These are phyloP conservation scores for Leucosporidium scottii DNA, from an alignment of 768 basidiomycete species.

Conservation along the genomic window DNA sequence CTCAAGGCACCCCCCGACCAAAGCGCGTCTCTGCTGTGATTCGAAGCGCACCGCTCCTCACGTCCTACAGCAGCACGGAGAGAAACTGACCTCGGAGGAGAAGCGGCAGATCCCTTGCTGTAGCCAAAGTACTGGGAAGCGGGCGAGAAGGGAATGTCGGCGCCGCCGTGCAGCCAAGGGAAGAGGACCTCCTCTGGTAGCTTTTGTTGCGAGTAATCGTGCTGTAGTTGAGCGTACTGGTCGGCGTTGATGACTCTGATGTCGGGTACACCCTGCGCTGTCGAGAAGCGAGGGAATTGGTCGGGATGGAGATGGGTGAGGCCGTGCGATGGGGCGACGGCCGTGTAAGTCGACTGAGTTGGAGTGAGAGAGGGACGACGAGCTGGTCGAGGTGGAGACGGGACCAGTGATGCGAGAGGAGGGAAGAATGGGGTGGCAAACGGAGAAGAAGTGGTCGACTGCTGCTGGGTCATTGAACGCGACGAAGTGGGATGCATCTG, in stretches of 20 bases:
- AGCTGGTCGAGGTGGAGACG: too few relatives aligned
- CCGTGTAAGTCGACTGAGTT: too few relatives aligned
- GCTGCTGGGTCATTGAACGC: too few relatives aligned
- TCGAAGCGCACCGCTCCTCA: conserved; percentile 23
- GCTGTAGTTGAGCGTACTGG: conserved; percentile 58
- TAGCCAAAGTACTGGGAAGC: conserved; percentile 71
- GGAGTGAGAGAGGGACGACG: too few relatives aligned
- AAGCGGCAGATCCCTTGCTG: conserved; percentile 31
- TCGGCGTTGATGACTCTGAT: conserved; percentile 47
- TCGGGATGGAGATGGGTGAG: conserved; percentile 5
- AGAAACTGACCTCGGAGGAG: conserved; percentile 30
- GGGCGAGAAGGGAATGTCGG: conserved; percentile 69
- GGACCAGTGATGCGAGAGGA: too few relatives aligned
- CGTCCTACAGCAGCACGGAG: conserved; percentile 13
- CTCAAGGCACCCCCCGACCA: conserved; percentile 41
- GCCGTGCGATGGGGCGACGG: conserved; percentile 1
- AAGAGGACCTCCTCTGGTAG: conserved; percentile 75
- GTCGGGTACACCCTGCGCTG: conserved; percentile 37
- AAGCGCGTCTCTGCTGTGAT: too few relatives aligned
- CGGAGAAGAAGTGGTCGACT: too few relatives aligned
- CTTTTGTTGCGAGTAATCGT: conserved; percentile 59
- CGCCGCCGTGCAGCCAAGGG: conserved; percentile 71
- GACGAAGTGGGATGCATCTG: too few relatives aligned
- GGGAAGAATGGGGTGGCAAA: too few relatives aligned
- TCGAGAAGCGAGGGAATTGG: conserved; percentile 19